Base-by-base conservation (phyloP, 2,329 filamentous ascomycete species). In the Emergomyces africanus region DNA sequence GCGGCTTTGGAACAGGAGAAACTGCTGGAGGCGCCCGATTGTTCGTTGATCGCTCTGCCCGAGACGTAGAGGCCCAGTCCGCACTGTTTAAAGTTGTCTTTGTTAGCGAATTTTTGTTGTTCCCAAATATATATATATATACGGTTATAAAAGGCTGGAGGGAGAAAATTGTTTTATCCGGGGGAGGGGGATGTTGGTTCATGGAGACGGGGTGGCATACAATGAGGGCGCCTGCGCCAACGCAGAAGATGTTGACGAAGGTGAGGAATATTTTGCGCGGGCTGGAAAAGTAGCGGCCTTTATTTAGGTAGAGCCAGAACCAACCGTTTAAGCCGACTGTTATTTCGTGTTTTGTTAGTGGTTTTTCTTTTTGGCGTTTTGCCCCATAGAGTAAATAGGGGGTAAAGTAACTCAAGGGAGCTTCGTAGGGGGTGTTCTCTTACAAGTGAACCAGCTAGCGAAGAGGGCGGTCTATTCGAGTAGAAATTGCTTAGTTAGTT, bases 371-470 rank as follows among this genome's bases (percentile, higher is more conserved):
- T 14, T n/a, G 37, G 18, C 30, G 3, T 30, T 6, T 30, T 30
- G 3, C 30, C 30, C 30, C 30, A 30, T 30, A 30, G 3, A 30
- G 30, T 30, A 30, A 30, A 30, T 30, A 30, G 20, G 23, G 23
- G 48, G n/a, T 12, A 51, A 10, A 51, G 28, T 25, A 14, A 15
- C 30, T 3, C 6, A 23, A 30, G n/a, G 41, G 57, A 8, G 1
- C 15, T 12, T 51, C 4, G 30, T 54, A 9, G 25, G 54, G n/a
- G 75, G n/a, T n/a, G 37, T 23, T 37, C 2, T 79, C 57, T 71
- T 66, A 75, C 71, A 81, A 57, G 81, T 84, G 69, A 88, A 88
- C 85, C 85, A 88, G 58, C 79, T 83, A 23, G 80, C 82, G 61
- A 88, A 87, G 1, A 87, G 70, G 1, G 84, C 79, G 35, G 76